phyloP scores from a whole-genome alignment of 345 rosid genomes.

The Melaleuca alternifolia region DNA sequence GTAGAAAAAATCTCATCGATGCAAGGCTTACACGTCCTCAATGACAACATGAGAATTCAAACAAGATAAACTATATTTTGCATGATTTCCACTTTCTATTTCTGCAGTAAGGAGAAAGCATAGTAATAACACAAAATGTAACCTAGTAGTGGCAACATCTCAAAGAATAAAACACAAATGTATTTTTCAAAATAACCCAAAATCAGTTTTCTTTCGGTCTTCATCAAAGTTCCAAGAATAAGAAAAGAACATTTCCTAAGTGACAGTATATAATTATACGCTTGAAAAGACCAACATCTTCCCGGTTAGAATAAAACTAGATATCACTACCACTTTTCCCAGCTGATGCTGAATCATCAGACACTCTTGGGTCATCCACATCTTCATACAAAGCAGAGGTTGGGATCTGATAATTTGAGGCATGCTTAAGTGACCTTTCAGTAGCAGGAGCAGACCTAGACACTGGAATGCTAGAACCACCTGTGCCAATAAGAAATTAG shows the following conservation, averaged over 20 bases:
- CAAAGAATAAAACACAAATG: neutral
- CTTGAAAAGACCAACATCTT: neutral
- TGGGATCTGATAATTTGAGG: slow-evolving; percentile 65
- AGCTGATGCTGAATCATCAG: neutral
- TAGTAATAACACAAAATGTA: neutral
- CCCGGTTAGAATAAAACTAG: neutral
- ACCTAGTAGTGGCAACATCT: neutral
- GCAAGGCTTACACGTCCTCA: neutral
- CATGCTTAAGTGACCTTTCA: slow-evolving; percentile 42
- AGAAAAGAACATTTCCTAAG: neutral
- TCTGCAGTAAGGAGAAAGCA: neutral
- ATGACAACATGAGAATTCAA: neutral
- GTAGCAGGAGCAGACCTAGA: slow-evolving; percentile 27
- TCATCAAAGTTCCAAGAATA: neutral
- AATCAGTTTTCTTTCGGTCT: neutral
- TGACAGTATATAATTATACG: neutral
- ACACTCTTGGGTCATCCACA: neutral
- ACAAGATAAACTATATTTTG: neutral
- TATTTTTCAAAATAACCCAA: neutral
- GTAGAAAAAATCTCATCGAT: neutral
- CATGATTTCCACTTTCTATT: neutral
- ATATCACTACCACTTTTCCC: neutral
- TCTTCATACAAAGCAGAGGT: slow-evolving; percentile 82
- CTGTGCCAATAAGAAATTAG: slow-evolving; percentile 10
- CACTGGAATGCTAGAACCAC: slow-evolving; percentile 32